A percentile compares a stretch with the other conserved stretches of the same genome.
Conservation (phyloP, 176 grass and related monocot species). For the Aegilops longissima region DNA sequence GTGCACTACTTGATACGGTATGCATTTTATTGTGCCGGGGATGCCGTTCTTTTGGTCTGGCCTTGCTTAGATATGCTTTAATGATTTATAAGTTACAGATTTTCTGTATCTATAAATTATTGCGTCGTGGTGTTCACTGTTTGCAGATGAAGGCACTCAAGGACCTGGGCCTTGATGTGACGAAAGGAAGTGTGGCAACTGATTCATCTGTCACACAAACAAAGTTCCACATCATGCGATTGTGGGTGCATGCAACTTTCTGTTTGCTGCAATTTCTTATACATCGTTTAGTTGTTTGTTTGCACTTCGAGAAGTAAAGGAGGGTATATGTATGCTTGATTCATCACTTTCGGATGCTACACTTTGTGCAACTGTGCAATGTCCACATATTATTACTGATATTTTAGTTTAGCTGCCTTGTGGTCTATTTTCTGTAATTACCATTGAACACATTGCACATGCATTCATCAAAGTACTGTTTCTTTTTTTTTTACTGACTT, state of each 20-base stretch:
- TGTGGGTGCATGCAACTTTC: conserved; percentile 59
- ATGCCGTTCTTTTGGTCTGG: conserved; percentile 13
- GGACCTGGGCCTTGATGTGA: conserved; percentile 91
- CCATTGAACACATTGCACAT: not conserved
- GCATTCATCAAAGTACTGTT: not conserved
- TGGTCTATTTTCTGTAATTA: not conserved
- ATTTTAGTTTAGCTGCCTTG: not conserved
- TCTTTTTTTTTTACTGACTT: not conserved
- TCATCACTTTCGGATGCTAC: not conserved
- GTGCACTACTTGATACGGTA: conserved; percentile 90
- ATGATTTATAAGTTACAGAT: not conserved
- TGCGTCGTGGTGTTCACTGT: conserved; percentile 44
- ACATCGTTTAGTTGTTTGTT: conserved; percentile 9
- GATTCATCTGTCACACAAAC: conserved; percentile 72
- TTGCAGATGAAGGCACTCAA: conserved; percentile 93
- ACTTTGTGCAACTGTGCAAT: not conserved
- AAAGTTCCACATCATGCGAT: conserved; percentile 86
- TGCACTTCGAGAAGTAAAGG: conserved; percentile 11
- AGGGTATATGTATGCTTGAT: not conserved
- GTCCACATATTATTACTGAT: not conserved
- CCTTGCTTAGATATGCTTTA: conserved; percentile 3
- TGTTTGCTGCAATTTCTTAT: conserved; percentile 30
- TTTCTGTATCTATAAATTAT: conserved; percentile 26
- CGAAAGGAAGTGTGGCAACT: conserved; percentile 82
- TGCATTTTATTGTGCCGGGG: not conserved